These are phyloP conservation scores for Aspergillus fumigatiaffinis DNA, from an alignment of 2,329 filamentous ascomycete species.

Conservation along the genomic window DNA sequence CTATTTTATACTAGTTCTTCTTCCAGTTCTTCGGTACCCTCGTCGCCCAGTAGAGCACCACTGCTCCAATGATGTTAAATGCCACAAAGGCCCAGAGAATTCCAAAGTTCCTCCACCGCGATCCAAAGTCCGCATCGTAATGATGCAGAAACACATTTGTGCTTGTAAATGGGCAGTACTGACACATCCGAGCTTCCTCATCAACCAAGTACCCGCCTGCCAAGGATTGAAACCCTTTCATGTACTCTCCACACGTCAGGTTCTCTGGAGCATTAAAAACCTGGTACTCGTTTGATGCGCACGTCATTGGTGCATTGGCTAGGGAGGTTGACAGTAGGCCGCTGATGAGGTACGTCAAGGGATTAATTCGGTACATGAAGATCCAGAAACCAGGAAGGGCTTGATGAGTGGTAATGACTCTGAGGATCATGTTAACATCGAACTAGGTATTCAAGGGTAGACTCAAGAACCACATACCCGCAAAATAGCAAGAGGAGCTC, in stretches of 20 bases:
- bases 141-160: neutral
- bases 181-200: neutral
- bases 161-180: neutral
- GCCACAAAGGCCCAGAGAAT: constrained; percentile 23
- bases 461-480: too few species aligned
- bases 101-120: neutral
- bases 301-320: neutral
- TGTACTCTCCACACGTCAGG: neutral
- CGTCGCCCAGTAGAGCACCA: constrained; percentile 5
- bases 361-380: neutral
- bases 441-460: too few species aligned
- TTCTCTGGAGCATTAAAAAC: neutral
- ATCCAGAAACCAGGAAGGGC: constrained; percentile 8
- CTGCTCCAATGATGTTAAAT: constrained; percentile 18
- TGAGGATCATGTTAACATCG: constrained; percentile 1
- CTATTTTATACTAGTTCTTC: neutral
- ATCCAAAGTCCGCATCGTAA: neutral
- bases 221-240: neutral
- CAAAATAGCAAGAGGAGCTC: too few species aligned
- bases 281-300: neutral
- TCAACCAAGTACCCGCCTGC: neutral
- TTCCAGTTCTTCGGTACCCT: constrained; percentile 4
- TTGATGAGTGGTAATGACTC: neutral
- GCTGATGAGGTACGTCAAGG: constrained; percentile 21
- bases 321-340: neutral